Conservation (phyloP, 2,329 filamentous ascomycete genomes). For the Sporothrix pseudoabietina region DNA sequence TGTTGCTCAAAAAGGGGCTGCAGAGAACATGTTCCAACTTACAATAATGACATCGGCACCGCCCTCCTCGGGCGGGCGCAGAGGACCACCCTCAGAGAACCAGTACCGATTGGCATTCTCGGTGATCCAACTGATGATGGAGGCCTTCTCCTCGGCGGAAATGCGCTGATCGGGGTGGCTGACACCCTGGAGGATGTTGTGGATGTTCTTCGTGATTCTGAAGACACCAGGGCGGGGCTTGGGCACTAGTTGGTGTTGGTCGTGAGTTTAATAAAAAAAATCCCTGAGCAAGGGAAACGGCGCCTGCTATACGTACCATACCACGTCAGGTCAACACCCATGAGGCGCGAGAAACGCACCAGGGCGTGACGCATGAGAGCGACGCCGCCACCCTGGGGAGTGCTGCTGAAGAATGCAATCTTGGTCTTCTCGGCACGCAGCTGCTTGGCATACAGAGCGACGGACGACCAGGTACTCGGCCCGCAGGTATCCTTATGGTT, state of each 20-base stretch:
- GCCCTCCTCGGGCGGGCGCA: constrained; percentile 65
- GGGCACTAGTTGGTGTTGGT: constrained; percentile 63
- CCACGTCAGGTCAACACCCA: constrained; percentile 73
- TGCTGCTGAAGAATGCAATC: constrained; percentile 78
- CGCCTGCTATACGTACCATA: constrained; percentile 50
- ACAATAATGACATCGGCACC: constrained; percentile 75
- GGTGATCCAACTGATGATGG: constrained; percentile 70
- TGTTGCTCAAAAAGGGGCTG: too few relatives aligned
- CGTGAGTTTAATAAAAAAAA: background rate
- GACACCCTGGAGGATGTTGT: constrained; percentile 86
- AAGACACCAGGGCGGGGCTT: constrained; percentile 80
- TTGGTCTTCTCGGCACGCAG: constrained; percentile 66
- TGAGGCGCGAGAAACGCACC: constrained; percentile 66
- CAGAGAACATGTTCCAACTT: constrained; percentile 36
- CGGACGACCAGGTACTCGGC: constrained; percentile 64
- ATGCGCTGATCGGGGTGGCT: constrained; percentile 66
- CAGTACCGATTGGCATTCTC: constrained; percentile 76
- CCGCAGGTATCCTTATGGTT: constrained; percentile 65
- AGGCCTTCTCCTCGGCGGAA: constrained; percentile 59
- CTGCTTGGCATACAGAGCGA: constrained; percentile 63
- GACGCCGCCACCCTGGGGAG: constrained; percentile 80
- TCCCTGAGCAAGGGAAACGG: background rate
- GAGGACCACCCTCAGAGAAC: constrained; percentile 67
- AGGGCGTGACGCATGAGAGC: constrained; percentile 80
- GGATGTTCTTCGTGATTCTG: constrained; percentile 81